Percentiles rank a stretch among this genome's conserved stretches.
Evolutionary conservation across 2,329 filamentous ascomycete species (phyloP).

Genomic region (Stemphylium beticola): DNA sequence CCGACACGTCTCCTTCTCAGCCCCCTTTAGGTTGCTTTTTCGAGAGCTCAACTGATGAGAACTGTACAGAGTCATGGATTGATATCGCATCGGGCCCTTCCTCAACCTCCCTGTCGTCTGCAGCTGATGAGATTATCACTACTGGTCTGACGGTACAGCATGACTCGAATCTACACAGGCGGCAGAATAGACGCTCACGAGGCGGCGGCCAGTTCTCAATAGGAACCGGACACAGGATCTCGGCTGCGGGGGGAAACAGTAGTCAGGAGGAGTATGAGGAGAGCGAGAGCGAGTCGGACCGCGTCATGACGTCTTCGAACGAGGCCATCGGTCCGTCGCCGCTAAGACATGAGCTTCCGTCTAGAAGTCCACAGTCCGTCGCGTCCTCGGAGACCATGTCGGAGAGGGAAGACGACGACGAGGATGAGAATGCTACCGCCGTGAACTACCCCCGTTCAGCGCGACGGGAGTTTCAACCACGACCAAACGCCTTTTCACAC

Average conservation of each 20-base stretch:
- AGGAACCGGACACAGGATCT: slow-evolving; percentile 49
- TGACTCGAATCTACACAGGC: slow-evolving; percentile 66
- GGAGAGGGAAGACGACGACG: slow-evolving; percentile 45
- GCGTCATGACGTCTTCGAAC: slow-evolving; percentile 68
- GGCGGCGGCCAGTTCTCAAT: slow-evolving; percentile 39
- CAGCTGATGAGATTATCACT: slow-evolving; percentile 87
- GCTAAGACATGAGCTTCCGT: slow-evolving; percentile 38
- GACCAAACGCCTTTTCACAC: slow-evolving; percentile 91
- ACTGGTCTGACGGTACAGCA: slow-evolving; percentile 80
- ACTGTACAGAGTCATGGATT: slow-evolving; percentile 86
- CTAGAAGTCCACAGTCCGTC: slow-evolving; percentile 36
- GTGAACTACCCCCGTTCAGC: slow-evolving; percentile 67
- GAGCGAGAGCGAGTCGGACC: slow-evolving; percentile 88
- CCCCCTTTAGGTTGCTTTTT: neutral
- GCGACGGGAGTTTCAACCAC: slow-evolving; percentile 73
- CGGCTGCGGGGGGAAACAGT: slow-evolving; percentile 66
- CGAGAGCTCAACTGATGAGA: slow-evolving; percentile 19
- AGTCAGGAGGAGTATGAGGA: slow-evolving; percentile 96
- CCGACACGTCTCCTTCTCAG: neutral
- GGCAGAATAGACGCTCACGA: slow-evolving; percentile 56
- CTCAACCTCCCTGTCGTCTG: slow-evolving; percentile 85
- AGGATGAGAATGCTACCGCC: slow-evolving; percentile 80
- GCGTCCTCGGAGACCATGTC: slow-evolving; percentile 49
- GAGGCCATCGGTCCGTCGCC: slow-evolving; percentile 58
- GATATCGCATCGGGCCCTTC: slow-evolving; percentile 92